These are phyloP conservation scores for Suillus occidentalis DNA, from an alignment of 768 basidiomycete species.

Conservation along the genomic window DNA sequence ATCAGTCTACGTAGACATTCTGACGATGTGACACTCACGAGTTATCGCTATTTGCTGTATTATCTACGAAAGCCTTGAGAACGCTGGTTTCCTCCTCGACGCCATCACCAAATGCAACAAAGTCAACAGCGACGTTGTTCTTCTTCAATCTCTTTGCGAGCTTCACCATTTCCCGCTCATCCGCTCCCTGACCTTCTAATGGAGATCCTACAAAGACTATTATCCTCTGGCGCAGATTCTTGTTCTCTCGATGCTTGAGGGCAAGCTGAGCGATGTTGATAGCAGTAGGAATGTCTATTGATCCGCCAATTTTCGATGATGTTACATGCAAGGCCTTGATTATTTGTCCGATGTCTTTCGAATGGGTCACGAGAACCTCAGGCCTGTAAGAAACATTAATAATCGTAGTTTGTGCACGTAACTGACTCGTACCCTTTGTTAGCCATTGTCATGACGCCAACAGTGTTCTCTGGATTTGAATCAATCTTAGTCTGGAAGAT, in stretches of 20 bases:
- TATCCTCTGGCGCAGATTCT: slow-evolving; percentile 95
- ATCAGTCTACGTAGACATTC: slow-evolving; percentile 2
- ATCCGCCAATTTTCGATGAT: slow-evolving; percentile 72
- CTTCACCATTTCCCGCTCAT: slow-evolving; percentile 79
- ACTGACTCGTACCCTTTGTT: slow-evolving; percentile 74
- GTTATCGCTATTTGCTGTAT: slow-evolving; percentile 78
- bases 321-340: slow-evolving; percentile 74
- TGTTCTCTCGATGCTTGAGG: slow-evolving; percentile 96
- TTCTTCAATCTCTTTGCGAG: slow-evolving; percentile 98
- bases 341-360: slow-evolving; percentile 92
- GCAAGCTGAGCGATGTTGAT: slow-evolving; percentile 95
- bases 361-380: slow-evolving; percentile 94
- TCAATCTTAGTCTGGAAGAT: slow-evolving; percentile 92
- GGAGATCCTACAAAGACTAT: slow-evolving; percentile 94
- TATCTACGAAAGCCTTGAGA: slow-evolving; percentile 81
- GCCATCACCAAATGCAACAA: slow-evolving; percentile 88
- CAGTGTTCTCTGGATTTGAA: slow-evolving; percentile 96
- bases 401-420: slow-evolving; percentile 2
- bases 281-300: slow-evolving; percentile 84
- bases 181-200: slow-evolving; percentile 63
- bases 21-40: slow-evolving; percentile 53
- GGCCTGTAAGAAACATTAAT: slow-evolving; percentile 52
- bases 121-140: slow-evolving; percentile 96
- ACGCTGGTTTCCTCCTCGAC: slow-evolving; percentile 76
- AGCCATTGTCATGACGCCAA: slow-evolving; percentile 98